These are phyloP conservation scores for Periconia sp. DNA, from an alignment of 2,329 filamentous ascomycete species.

Conservation along the genomic window DNA sequence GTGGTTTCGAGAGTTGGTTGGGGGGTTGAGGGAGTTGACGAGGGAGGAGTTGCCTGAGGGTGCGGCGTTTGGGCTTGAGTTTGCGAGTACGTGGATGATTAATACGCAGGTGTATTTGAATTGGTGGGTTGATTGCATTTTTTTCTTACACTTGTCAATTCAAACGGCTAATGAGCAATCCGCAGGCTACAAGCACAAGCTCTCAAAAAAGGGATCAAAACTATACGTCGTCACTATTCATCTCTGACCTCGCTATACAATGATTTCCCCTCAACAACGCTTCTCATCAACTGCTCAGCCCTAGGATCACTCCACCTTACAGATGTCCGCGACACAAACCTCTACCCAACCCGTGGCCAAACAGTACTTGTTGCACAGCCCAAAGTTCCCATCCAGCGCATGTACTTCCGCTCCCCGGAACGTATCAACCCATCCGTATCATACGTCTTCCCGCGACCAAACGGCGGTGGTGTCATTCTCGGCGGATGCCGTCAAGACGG, in stretches of 20 bases:
- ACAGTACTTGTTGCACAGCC: constrained; percentile 70
- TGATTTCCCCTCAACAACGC: constrained; percentile 63
- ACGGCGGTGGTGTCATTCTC: constrained; percentile 78
- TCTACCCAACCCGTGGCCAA: constrained; percentile 79
- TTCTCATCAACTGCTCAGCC: constrained; percentile 85
- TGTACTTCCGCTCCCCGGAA: constrained; percentile 47
- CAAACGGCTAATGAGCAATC: neutral
- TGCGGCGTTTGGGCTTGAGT: constrained; percentile 42
- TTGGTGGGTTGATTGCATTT: constrained; percentile 26
- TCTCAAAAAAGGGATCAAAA: constrained; percentile 67
- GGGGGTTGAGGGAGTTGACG: constrained; percentile 33
- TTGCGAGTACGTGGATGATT: constrained; percentile 41
- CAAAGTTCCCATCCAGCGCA: constrained; percentile 37
- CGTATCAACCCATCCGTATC: constrained; percentile 47
- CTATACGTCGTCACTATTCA: constrained; percentile 46
- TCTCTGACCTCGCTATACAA: constrained; percentile 70
- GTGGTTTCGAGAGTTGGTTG: constrained; percentile 48
- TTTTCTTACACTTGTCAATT: neutral
- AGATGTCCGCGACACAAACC: constrained; percentile 74
- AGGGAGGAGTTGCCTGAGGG: constrained; percentile 36
- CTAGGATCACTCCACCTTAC: constrained; percentile 73
- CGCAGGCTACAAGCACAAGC: constrained; percentile 61
- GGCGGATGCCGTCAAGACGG: constrained; percentile 81
- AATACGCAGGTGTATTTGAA: constrained; percentile 41
- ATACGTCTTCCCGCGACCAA: constrained; percentile 49